These are phyloP conservation scores for Astrothelium macrocarpum DNA, from an alignment of 495 filamentous ascomycete genomes.

Conservation along the genomic window DNA sequence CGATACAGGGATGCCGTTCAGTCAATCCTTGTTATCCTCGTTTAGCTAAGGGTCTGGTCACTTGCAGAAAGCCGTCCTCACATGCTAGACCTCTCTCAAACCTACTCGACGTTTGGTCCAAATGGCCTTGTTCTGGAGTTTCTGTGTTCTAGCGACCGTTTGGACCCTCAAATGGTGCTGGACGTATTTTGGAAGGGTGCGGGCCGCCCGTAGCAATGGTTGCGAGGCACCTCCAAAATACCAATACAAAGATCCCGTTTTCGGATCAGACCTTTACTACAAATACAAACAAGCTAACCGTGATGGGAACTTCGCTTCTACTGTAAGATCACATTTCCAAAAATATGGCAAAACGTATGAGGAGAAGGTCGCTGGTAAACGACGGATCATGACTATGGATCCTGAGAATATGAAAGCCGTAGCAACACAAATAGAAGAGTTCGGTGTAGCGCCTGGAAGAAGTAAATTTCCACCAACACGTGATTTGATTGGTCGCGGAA, in stretches of 20 bases:
- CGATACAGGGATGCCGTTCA: no score
- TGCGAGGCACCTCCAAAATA: no score
- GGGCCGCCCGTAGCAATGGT: no score
- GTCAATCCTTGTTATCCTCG: no score
- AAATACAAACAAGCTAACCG: constrained; percentile 19
- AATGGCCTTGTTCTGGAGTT: no score
- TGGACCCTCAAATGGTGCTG: no score
- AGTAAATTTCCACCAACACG: background rate
- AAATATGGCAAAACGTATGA: constrained; percentile 18
- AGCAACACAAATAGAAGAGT: background rate
- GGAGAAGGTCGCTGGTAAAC: constrained; percentile 10
- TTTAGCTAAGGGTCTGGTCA: no score
- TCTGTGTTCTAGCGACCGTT: no score
- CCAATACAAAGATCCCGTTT: constrained; percentile 22
- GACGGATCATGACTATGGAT: constrained; percentile 43
- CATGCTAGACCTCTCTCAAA: no score
- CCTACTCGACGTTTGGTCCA: no score
- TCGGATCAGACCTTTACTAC: constrained; percentile 27
- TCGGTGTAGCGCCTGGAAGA: background rate
- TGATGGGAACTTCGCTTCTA: constrained; percentile 18
- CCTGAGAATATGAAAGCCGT: constrained; percentile 39
- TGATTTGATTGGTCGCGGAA: constrained; percentile 33
- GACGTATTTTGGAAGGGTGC: no score
- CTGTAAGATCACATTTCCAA: constrained; percentile 19
- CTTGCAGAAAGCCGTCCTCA: no score